phyloP scores from a whole-genome alignment of 352 stramenopile species.

The Aphanomyces stellatus region DNA sequence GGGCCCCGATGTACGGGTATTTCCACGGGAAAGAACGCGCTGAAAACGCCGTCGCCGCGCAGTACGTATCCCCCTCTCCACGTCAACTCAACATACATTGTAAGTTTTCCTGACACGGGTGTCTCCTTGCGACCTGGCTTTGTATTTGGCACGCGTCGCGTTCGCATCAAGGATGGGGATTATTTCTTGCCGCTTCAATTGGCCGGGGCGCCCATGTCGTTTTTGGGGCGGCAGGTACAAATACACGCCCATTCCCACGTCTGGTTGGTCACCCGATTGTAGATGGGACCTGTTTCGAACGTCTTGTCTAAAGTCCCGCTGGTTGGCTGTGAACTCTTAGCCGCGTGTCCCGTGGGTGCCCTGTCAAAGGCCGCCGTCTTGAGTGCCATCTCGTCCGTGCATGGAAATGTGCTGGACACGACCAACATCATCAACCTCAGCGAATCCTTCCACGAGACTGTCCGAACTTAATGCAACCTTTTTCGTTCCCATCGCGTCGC shows the following conservation, averaged over 20 bases:
- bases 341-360: slow-evolving; percentile 49
- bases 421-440: slow-evolving; percentile 62
- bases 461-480: slow-evolving; percentile 14
- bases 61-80: not conserved
- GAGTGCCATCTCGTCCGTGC: slow-evolving; percentile 60
- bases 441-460: slow-evolving; percentile 71
- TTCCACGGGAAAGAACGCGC: slow-evolving; percentile 86
- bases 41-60: slow-evolving; percentile 52
- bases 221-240: slow-evolving; percentile 36
- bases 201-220: slow-evolving; percentile 54
- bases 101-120: slow-evolving; percentile 59
- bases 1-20: slow-evolving; percentile 78
- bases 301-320: slow-evolving; percentile 51
- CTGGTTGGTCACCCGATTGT: not conserved
- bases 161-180: slow-evolving; percentile 28
- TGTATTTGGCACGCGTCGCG: slow-evolving; percentile 78
- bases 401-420: slow-evolving; percentile 48
- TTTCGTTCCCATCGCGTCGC: not conserved
- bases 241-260: too few relatives aligned
- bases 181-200: slow-evolving; percentile 68
- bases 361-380: slow-evolving; percentile 79
- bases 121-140: slow-evolving; percentile 83
- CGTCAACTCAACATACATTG: not conserved
- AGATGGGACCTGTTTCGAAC: slow-evolving; percentile 44
- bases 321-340: slow-evolving; percentile 55